Base-by-base conservation (phyloP, 2,329 filamentous ascomycete genomes). In the Ophiognomonia clavigignenti-juglandacearum region DNA sequence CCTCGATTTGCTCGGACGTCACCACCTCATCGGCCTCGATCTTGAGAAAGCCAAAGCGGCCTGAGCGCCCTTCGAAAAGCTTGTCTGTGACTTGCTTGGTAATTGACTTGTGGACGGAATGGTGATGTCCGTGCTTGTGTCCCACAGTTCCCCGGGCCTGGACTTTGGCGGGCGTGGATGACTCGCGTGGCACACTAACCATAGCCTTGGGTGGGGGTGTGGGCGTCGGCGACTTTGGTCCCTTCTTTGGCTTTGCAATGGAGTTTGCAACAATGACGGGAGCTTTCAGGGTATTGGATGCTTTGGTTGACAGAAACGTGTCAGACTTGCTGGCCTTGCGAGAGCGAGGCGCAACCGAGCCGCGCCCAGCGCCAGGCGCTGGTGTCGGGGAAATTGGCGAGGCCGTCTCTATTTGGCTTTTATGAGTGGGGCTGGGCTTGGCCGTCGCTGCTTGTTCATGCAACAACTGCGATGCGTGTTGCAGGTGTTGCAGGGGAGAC, bases 21-120 rank as follows among this genome's bases (percentile, higher is more conserved):
- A 82, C 61, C 66, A 81, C 78, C 62, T 83, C 79, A 43, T 81
- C 75, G 0, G 71, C 78, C 51, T 83, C 77, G 44, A 77, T 68
- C 39, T 70, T 49, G 16, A 46, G 46, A 31, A 52, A 46, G 4
- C 50, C 50, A 19, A 52, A 52, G 24, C 50, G 50, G 13, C 46
- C 46, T 38, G 76, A 66, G 36, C 74, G 75, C 16, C 73, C 72
- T 35, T 67, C 74, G 49, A 83, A 70, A 10, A 80, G 64, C 24
- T 47, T 49, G 24, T 78, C 78, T n/a, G 74, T 69, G 55, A 83
- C 68, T 52, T 78, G 78, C 61, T 72, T 67, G 36, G 73, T 59
- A 6, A 52, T 32, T 20, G 50, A 52, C 38, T 37, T 37, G 13
- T 38, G 35, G 24, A 49, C 43, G 4, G 50, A 49, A 36, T 46